These are phyloP conservation scores for Leccinum pachyderme DNA, from an alignment of 1,284 basidiomycete species.

Conservation along the genomic window DNA sequence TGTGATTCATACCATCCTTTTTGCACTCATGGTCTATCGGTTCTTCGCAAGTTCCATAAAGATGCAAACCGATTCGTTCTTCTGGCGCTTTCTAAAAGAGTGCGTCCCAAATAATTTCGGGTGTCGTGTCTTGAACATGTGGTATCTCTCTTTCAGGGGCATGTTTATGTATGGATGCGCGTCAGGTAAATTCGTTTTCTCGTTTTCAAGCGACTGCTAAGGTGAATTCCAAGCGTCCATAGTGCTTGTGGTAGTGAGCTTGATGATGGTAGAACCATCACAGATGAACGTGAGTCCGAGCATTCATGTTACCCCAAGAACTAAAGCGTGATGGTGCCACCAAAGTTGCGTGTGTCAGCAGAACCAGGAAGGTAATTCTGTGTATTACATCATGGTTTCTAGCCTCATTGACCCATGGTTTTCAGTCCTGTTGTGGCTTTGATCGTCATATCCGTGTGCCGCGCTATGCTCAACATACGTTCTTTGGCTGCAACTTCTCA, in stretches of 20 bases:
- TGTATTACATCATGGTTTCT: neutral
- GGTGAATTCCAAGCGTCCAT: slow-evolving; percentile 3
- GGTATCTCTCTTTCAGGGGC: slow-evolving; percentile 4
- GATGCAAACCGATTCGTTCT: slow-evolving; percentile 5
- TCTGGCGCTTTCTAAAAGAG: slow-evolving; percentile 19
- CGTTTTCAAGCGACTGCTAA: neutral
- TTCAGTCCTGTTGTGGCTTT: slow-evolving; percentile 8
- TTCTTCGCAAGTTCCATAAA: slow-evolving; percentile 11
- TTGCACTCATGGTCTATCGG: slow-evolving; percentile 10
- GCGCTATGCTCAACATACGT: slow-evolving; percentile 18
- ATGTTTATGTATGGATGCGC: slow-evolving; percentile 17
- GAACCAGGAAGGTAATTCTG: slow-evolving; percentile 7
- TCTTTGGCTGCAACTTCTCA: slow-evolving; percentile 16
- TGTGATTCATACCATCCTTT: slow-evolving; percentile 8
- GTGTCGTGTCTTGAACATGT: neutral
- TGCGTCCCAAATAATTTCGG: neutral
- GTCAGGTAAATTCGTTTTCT: neutral
- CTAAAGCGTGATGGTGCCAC: neutral
- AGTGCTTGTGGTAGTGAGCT: slow-evolving; percentile 7
- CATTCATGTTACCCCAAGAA: neutral
- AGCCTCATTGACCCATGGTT: neutral
- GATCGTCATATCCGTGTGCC: slow-evolving; percentile 12
- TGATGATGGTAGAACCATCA: slow-evolving; percentile 11
- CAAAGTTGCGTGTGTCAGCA: slow-evolving; percentile 8
- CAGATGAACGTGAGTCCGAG: slow-evolving; percentile 5